Evolutionary conservation across 176 grass and related monocot genomes (phyloP), one percentile per base, ranked within the genome.

Genomic region (Zoysia pacifica): DNA sequence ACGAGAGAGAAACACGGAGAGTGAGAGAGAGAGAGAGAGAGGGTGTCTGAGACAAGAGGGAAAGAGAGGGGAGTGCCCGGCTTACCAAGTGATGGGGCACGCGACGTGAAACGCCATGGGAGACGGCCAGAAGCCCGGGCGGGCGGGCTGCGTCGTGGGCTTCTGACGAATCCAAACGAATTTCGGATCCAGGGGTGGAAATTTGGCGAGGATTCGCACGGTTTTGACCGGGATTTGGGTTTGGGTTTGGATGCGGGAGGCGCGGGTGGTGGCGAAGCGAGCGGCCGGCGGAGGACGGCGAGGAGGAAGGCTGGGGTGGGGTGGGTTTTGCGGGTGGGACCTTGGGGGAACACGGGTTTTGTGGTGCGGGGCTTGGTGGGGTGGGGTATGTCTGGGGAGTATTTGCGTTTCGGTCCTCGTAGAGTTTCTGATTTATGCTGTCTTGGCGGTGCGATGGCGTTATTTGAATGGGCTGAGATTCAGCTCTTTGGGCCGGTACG

Each of bases 51-150:
- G 42, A 28, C 28, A 28, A 62, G 81, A 54, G 38, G 0, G 69
- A 38, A 3, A 2, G 15, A 2, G 20, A 7, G 15, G 35, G 5
- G 10, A 3, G 36, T 2, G 62, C 11, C 11, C 35, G 3, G 73
- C 65, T 71, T 81, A 89, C 92, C 92, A 91, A 82, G 92, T 94
- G 86, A 91, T 79, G 82, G 92, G 92, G 89, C 92, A 94, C 79
- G 89, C 92, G 86, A 94, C 81, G 81, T 94, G 92, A 89, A 94
- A 94, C 80, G 92, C 89, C 89, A 94, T 94, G 83, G 81, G 81
- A 78, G 64, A 58, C 19, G 51, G 40, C 43, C 53, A 58, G 18
- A 59, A 59, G 62, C 37, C 63, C 54, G 49, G 78, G 50, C 58
- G 68, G 43, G 49, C 15, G 67, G 5, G 67, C 37, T 37, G 42